Percentiles rank a stretch among this genome's conserved stretches.
These are phyloP conservation scores for Penicillium polonicum DNA, from an alignment of 2,329 filamentous ascomycete species.

Conservation along the genomic window DNA sequence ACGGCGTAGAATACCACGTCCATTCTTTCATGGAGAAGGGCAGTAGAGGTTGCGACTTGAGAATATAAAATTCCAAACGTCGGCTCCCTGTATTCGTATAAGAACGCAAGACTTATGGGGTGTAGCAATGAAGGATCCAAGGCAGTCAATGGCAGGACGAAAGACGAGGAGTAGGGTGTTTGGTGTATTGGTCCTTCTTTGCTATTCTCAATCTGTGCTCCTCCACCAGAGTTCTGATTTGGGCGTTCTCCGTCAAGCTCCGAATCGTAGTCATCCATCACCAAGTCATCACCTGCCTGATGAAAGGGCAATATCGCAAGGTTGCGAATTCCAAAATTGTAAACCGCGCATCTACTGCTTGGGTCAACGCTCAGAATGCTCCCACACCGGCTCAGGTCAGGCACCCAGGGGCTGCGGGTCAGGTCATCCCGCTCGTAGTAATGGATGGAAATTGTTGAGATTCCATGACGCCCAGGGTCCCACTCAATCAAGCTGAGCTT, in stretches of 20 bases:
- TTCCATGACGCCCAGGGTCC: constrained; percentile 75
- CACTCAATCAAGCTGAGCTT: constrained; percentile 92
- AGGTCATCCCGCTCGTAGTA: constrained; percentile 96
- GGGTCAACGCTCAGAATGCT: constrained; percentile 87
- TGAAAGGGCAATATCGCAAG: constrained; percentile 92
- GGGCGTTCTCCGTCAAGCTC: constrained; percentile 70
- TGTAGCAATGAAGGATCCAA: constrained; percentile 85
- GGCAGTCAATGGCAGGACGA: constrained; percentile 85
- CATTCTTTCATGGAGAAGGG: constrained; percentile 71
- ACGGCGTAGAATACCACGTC: constrained; percentile 90
- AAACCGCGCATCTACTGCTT: constrained; percentile 84
- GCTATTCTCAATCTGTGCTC: constrained; percentile 27
- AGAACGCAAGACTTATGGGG: constrained; percentile 85
- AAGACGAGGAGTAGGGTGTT: constrained; percentile 83
- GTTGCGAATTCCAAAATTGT: constrained; percentile 86
- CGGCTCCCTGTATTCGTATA: constrained; percentile 95
- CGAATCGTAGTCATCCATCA: constrained; percentile 87
- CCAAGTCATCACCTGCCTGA: constrained; percentile 80
- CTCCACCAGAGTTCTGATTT: constrained; percentile 36
- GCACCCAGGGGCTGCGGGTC: constrained; percentile 76
- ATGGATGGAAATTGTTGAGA: constrained; percentile 91
- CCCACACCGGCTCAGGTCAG: constrained; percentile 70
- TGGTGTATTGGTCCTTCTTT: constrained; percentile 40
- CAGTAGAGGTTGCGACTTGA: constrained; percentile 67
- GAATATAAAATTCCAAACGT: constrained; percentile 94